Base-by-base conservation (phyloP, 768 basidiomycete genomes). In the Lanmaoa pseudosensibilis region DNA sequence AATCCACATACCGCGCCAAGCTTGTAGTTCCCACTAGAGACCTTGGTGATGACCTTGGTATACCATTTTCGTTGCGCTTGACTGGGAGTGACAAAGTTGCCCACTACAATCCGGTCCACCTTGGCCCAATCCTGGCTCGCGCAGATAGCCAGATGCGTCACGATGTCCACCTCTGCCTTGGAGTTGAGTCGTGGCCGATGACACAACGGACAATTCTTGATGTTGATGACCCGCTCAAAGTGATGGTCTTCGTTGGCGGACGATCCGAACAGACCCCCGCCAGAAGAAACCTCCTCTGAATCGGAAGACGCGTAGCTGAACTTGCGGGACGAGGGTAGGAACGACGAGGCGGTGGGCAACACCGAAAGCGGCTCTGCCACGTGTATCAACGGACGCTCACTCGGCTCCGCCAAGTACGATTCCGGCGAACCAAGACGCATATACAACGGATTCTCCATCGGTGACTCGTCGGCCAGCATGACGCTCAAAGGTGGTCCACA, bases 41-140 rank as follows among this genome's bases (percentile, higher is more conserved):
- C 84, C 74, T 94, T 94, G 23, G 83, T 80, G 51, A 98, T 81
- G 38, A 98, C 81, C 77, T 88, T 92, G 58, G 93, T 94, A 68
- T 95, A 90, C 89, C 93, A 98, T 75, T 99, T 99, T 66, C 96
- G 79, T 78, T 98, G 95, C 58, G 96, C 96, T 76, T 97, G 94
- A 61, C 83, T 86, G 6, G 92, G 88, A 0, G 95, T 98, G 4
- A 98, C 95, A 62, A 92, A 99, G 68, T 96, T 94, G 18, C 91
- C 88, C 13, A 96, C 94, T 43, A 97, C 85, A 60, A 98, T 92
- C 59, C 87, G 72, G 65, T 97, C 88, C 30, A 98, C 88, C 57
- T 86, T 82, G 37, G 81, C 85, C 94, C 95, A 98, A 69, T 98
- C 97, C 62, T 87, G 83, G 60, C 88, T 91, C 11, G 97, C 94